These are phyloP conservation scores for Halophytophthora polymorphica DNA, from an alignment of 352 stramenopile genomes.

Conservation along the genomic window DNA sequence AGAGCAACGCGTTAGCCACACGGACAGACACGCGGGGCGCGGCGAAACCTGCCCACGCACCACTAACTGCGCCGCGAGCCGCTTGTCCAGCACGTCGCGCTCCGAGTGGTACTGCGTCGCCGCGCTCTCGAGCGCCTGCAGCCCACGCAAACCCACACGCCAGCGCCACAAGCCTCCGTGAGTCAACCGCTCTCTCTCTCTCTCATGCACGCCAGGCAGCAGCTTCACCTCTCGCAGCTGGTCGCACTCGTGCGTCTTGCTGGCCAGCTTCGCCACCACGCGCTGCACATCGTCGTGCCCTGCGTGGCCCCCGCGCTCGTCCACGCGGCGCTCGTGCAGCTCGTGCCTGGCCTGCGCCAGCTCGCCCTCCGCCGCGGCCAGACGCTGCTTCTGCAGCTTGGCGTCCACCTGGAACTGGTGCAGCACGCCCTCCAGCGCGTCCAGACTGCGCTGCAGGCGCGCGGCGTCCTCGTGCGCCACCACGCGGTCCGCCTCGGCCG, in stretches of 20 bases:
- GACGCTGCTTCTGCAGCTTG: slow-evolving; percentile 46
- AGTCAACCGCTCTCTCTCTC: too few relatives aligned
- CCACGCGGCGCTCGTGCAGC: slow-evolving; percentile 14
- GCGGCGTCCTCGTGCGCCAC: slow-evolving; percentile 58
- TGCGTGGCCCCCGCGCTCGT: slow-evolving; percentile 1
- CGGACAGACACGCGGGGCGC: too few relatives aligned
- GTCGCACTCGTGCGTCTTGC: slow-evolving; percentile 67
- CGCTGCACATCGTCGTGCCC: slow-evolving; percentile 45
- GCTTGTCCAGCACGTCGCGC: slow-evolving; percentile 63
- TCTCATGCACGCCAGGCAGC: too few relatives aligned
- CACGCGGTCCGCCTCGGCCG: slow-evolving; percentile 58
- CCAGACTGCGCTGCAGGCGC: slow-evolving; percentile 45
- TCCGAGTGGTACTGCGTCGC: slow-evolving; percentile 54
- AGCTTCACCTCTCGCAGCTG: slow-evolving; percentile 74
- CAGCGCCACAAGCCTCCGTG: too few relatives aligned
- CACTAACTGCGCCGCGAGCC: slow-evolving; percentile 66
- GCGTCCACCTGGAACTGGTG: slow-evolving; percentile 61
- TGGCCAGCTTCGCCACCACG: slow-evolving; percentile 48
- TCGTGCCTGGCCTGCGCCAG: slow-evolving; percentile 30
- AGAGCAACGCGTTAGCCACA: too few relatives aligned
- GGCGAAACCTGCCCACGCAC: slow-evolving; percentile 14
- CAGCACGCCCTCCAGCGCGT: slow-evolving; percentile 59
- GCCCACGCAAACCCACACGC: neutral
- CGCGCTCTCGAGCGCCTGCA: slow-evolving; percentile 55
- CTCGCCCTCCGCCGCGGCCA: slow-evolving; percentile 44